A percentile compares a stretch with the other conserved stretches of the same genome.
These are phyloP conservation scores for Ramularia collo-cygni DNA, from an alignment of 2,329 filamentous ascomycete genomes.

Conservation along the genomic window DNA sequence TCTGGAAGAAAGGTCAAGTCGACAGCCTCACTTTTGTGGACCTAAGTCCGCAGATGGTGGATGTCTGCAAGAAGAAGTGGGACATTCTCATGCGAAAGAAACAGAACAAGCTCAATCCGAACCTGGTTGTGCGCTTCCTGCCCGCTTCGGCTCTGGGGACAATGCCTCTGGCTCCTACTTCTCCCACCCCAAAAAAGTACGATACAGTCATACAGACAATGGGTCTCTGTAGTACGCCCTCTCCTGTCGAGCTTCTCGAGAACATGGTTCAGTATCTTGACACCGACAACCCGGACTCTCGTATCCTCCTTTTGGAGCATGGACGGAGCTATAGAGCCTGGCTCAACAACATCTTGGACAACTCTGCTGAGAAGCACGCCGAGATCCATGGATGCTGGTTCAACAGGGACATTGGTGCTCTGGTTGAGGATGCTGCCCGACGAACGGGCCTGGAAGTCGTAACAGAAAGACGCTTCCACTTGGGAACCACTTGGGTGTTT, in stretches of 20 bases:
- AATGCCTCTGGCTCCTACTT: slow-evolving; percentile 36
- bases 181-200: slow-evolving; percentile 30
- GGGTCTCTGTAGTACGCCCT: slow-evolving; percentile 44
- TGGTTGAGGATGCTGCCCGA: slow-evolving; percentile 42
- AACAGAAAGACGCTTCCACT: slow-evolving; percentile 38
- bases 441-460: slow-evolving; percentile 43
- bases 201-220: slow-evolving; percentile 47
- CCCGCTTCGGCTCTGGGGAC: slow-evolving; percentile 38
- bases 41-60: slow-evolving; percentile 42
- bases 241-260: slow-evolving; percentile 38
- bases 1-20: slow-evolving; percentile 19
- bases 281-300: slow-evolving; percentile 36
- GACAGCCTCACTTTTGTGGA: slow-evolving; percentile 43
- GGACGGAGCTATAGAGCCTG: slow-evolving; percentile 43
- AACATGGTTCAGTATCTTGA: slow-evolving; percentile 37
- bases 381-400: slow-evolving; percentile 47
- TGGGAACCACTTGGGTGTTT: slow-evolving; percentile 45
- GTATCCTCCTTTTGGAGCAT: slow-evolving; percentile 45
- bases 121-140: slow-evolving; percentile 33
- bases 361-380: slow-evolving; percentile 41
- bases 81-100: slow-evolving; percentile 30
- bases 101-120: slow-evolving; percentile 12
- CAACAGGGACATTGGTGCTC: slow-evolving; percentile 45
- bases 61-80: slow-evolving; percentile 44
- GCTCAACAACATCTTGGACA: slow-evolving; percentile 43